Percentiles rank a stretch among this genome's conserved stretches.
These are phyloP conservation scores for Dendrocalamus latiflorus DNA, from an alignment of 202 grass and related monocot species.

Conservation along the genomic window DNA sequence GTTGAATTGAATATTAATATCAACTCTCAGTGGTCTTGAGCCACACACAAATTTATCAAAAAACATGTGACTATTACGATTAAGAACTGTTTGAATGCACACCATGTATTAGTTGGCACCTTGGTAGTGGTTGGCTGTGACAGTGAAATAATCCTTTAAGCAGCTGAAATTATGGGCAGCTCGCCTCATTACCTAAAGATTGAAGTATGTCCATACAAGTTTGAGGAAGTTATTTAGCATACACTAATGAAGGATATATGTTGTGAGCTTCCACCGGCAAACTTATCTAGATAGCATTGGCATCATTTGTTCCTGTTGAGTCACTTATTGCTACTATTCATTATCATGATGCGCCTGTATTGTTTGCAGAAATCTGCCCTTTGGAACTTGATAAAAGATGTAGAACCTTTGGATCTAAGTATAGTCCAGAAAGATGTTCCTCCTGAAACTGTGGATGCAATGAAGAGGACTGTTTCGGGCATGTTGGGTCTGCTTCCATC, in stretches of 20 bases:
- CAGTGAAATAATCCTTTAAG: neutral
- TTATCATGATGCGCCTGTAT: neutral
- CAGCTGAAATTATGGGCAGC: neutral
- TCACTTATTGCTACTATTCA: neutral
- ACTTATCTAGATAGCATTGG: slow-evolving; percentile 1
- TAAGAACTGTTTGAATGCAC: neutral
- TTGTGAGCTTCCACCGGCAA: neutral
- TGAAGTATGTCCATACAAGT: neutral
- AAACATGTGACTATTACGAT: neutral
- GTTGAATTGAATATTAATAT: neutral
- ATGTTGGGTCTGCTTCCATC: slow-evolving; percentile 92
- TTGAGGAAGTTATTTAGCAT: neutral
- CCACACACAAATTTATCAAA: neutral
- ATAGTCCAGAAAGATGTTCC: slow-evolving; percentile 80
- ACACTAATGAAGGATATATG: neutral
- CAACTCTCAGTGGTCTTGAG: neutral
- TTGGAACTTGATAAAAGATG: slow-evolving; percentile 86
- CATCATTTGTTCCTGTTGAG: neutral
- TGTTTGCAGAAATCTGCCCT: slow-evolving; percentile 58
- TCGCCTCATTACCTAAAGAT: neutral
- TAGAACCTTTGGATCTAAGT: slow-evolving; percentile 79
- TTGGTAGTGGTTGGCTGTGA: neutral
- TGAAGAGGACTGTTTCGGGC: slow-evolving; percentile 93
- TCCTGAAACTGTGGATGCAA: slow-evolving; percentile 74
- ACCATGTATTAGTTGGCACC: neutral